Evolutionary conservation across 2,329 filamentous ascomycete species (phyloP), one percentile per base, ranked within the genome.

Genomic region (Xylariaceae sp.): DNA sequence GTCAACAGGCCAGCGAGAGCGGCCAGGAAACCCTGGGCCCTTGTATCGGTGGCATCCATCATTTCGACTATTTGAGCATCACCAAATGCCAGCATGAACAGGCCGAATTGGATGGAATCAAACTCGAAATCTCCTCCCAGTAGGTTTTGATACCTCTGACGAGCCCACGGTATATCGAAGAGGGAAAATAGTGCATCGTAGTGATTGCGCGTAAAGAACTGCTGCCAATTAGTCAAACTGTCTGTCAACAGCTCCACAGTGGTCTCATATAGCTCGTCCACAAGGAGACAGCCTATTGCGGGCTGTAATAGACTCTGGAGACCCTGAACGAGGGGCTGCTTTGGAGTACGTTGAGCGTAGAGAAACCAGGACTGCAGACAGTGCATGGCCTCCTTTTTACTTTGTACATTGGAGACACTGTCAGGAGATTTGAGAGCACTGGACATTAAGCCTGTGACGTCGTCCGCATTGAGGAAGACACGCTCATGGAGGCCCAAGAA

Each of bases 311-410:
- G 65, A 2, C 73, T 69, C 24, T 76, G 77, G 12, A 90, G 69
- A 15, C 78, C 70, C 15, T 73, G 66, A 2, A 85, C 66, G 24
- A 85, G 69, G 13, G 76, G 69, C 13, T 73, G 73, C 26, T 76
- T 74, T 34, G 75, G 72, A 3, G 75, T 72, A 26, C 78, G 75
- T 53, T 89, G 84, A 4, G 81, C 82, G 55, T 89, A 89, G 51
- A 79, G 73, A 24, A 89, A 74, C 85, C 86, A 91, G 4, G 83
- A 80, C 66, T 84, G 79, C 39, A 82, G 71, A 53, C 78, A 83
- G 52, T 66, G 72, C 48, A 85, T 73, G 9, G 76, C 68, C 49
- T 83, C 79, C 48, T 71, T 68, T 13, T 75, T 68, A 12, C 72
- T 62, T 9, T 61, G 62, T 15, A 60, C 42, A 3, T 35, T 44